phyloP scores from a whole-genome alignment of 306 rosid genomes.

The Castanea sativa region DNA sequence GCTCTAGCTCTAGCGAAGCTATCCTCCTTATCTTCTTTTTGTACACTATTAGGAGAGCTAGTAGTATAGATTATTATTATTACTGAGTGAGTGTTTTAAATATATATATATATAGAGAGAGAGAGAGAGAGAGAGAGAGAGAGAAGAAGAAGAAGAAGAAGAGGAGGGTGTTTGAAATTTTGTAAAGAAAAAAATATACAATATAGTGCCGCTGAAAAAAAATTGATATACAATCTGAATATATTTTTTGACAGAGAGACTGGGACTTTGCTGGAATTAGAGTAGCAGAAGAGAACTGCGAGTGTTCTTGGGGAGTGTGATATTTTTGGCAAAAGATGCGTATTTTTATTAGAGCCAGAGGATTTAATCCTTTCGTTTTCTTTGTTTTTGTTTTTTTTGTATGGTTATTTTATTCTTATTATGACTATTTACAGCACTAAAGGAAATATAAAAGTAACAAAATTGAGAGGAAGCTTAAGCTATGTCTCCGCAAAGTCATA shows the following conservation, averaged over 20 bases:
- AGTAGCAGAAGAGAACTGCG: constrained; percentile 20
- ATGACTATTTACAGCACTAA: background rate
- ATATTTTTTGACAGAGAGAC: background rate
- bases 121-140: too few relatives aligned
- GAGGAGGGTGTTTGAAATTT: background rate
- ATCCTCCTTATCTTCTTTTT: constrained; percentile 19
- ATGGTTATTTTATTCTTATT: background rate
- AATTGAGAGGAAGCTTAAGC: background rate
- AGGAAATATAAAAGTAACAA: background rate
- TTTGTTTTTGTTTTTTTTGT: background rate
- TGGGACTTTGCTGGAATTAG: constrained; percentile 23
- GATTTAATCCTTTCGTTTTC: background rate
- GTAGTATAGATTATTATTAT: background rate
- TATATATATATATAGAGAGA: too few relatives aligned
- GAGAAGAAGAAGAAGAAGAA: background rate
- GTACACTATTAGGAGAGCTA: constrained; percentile 5
- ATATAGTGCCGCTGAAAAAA: background rate
- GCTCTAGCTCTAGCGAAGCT: too few relatives aligned
- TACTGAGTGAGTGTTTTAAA: too few relatives aligned
- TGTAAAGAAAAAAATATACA: background rate
- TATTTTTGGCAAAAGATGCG: constrained; percentile 25
- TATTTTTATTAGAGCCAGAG: background rate
- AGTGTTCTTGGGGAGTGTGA: constrained; percentile 20
- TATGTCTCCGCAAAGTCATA: background rate
- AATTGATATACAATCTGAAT: background rate